Conservation (phyloP, 106 monocot genomes). For the Gastrodia elata region DNA sequence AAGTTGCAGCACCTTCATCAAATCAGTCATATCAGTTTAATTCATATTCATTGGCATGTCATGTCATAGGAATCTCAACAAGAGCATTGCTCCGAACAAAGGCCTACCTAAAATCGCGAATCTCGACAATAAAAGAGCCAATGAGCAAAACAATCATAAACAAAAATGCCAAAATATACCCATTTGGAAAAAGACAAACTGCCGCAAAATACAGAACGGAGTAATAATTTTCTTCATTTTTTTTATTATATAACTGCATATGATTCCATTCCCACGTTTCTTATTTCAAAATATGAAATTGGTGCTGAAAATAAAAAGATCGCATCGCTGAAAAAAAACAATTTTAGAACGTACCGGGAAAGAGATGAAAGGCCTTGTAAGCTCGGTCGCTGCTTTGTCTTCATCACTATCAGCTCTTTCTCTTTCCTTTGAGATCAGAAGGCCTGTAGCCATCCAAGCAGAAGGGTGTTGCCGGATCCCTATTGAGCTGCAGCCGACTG, state of each 20-base stretch:
- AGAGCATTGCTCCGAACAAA: too few relatives aligned
- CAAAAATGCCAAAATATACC: neutral
- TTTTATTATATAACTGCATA: neutral
- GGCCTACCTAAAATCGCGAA: neutral
- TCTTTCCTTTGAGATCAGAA: neutral
- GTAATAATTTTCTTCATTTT: neutral
- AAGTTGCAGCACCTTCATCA: too few relatives aligned
- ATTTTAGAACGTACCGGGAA: neutral
- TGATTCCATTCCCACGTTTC: neutral
- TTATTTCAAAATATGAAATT: constrained; percentile 31
- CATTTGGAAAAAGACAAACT: too few relatives aligned
- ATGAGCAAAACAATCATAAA: neutral
- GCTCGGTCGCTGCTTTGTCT: neutral
- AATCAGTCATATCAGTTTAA: too few relatives aligned
- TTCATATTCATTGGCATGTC: too few relatives aligned
- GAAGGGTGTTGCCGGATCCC: neutral
- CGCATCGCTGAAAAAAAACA: constrained; percentile 46
- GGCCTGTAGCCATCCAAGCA: constrained; percentile 2
- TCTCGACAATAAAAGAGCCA: neutral
- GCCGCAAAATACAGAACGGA: too few relatives aligned
- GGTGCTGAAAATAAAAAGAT: constrained; percentile 37
- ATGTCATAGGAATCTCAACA: too few relatives aligned
- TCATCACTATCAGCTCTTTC: constrained; percentile 3
- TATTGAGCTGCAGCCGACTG: neutral
- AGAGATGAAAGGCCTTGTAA: neutral